Base-by-base conservation (phyloP, 23 red algal genomes). In the Gracilaria vermiculophylla region DNA sequence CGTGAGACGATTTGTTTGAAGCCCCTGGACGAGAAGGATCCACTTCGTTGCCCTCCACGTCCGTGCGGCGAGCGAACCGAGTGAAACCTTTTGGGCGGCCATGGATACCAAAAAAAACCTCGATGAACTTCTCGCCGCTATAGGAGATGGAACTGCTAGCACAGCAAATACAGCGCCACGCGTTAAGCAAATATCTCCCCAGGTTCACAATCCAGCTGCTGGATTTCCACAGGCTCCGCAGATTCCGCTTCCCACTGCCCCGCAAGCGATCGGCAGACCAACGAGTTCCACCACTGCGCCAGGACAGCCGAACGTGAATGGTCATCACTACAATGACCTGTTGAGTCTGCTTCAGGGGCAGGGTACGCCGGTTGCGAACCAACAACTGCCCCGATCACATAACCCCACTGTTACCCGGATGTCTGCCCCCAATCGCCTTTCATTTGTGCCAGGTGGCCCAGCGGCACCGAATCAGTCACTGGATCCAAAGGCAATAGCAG, bases 61-160 rank as follows among this genome's bases (percentile, higher is more conserved):
- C 43, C 43, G 6, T 47, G 43, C 43, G 6, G 12, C 43, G 43
- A 12, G 43, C 6, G 12, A 47, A 47, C 5, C 43, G 43, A 47
- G 43, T 47, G 5, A 47, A 5, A 12, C 43, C 6, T 12, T 47
- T 16, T 60, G 0, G 27, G 3, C 3, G 35, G 14, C 1, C 58
- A 85, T 85, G 81, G 81, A 69, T 3, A 85, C 61, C 4, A 69
- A 71, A 41, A 85, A 85, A 45, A 85, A 85, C 25, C 81, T 85
- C 48, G 62, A 69, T 21, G 81, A 85, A 45, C 81, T 85, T 14
- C 60, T 85, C 15, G 81, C 81, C 19, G 56, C 60, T 2, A 85
- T 85, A 2, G 81, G 81, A 6, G 62, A 85, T 16, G 67, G 67
- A 24, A 73, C 37, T 29, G 23, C 67, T 16, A 29, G 1, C 20